Evolutionary conservation across 371 early-diverging fungal genomes (phyloP).

Genomic region (Apophysomyces elegans): DNA sequence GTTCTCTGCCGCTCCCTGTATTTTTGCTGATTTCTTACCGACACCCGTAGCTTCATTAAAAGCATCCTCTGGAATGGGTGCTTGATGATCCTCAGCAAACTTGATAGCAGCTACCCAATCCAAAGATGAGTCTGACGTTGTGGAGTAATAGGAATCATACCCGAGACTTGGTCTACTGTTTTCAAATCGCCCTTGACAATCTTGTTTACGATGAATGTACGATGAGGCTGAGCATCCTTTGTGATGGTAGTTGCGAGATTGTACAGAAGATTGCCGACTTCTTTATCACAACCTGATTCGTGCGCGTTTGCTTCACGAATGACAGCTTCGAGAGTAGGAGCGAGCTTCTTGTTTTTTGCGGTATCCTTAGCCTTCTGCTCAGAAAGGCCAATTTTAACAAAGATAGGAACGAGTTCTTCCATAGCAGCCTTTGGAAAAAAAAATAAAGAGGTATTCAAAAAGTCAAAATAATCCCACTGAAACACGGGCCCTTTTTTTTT

Average conservation of each 20-base stretch:
- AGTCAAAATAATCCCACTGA: too few species aligned
- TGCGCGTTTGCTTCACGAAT: slow-evolving; percentile 70
- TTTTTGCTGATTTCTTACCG: slow-evolving; percentile 61
- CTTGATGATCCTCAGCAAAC: slow-evolving; percentile 68
- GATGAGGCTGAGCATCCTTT: slow-evolving; percentile 74
- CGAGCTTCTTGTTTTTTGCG: slow-evolving; percentile 92
- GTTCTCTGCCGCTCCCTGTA: not conserved
- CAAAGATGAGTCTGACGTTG: not conserved
- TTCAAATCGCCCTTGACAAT: slow-evolving; percentile 75
- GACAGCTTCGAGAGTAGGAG: slow-evolving; percentile 71
- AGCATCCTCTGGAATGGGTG: slow-evolving; percentile 60
- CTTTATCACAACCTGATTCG: slow-evolving; percentile 66
- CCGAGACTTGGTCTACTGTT: slow-evolving; percentile 88
- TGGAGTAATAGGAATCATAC: slow-evolving; percentile 42
- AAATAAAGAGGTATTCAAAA: slow-evolving; percentile 8
- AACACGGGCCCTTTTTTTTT: too few species aligned
- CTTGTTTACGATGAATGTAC: slow-evolving; percentile 77
- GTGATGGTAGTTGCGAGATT: slow-evolving; percentile 86
- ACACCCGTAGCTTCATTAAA: slow-evolving; percentile 91
- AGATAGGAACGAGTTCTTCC: slow-evolving; percentile 67
- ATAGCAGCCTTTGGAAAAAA: slow-evolving; percentile 20
- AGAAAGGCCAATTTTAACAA: slow-evolving; percentile 87
- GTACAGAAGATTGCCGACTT: slow-evolving; percentile 81
- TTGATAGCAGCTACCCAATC: slow-evolving; percentile 83
- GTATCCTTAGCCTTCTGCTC: slow-evolving; percentile 94